phyloP scores from a whole-genome alignment of 495 filamentous ascomycete species.

The Penicillium goetzii region DNA sequence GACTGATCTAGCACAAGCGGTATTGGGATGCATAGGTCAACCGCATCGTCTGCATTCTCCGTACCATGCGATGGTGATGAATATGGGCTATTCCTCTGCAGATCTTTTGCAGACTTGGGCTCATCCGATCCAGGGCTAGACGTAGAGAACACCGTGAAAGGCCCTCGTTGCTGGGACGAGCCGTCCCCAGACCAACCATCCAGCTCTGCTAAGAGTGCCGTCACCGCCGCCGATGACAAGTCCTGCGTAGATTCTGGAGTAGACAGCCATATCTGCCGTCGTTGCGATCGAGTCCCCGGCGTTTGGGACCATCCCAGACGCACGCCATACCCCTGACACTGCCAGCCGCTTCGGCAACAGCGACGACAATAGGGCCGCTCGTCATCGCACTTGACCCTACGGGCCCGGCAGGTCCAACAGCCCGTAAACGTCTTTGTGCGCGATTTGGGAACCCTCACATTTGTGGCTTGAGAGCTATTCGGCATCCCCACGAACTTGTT shows the following conservation, averaged over 20 bases:
- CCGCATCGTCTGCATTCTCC: not conserved
- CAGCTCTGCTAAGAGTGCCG: conserved; percentile 24
- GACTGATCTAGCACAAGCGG: not conserved
- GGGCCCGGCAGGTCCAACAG: conserved; percentile 38
- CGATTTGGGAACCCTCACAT: conserved; percentile 23
- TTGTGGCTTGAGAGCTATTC: conserved; percentile 15
- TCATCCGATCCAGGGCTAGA: conserved; percentile 6
- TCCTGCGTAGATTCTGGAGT: conserved; percentile 11
- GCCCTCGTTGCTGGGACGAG: conserved; percentile 26
- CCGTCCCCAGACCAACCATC: conserved; percentile 27
- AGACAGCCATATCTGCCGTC: conserved; percentile 22
- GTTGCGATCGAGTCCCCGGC: conserved; percentile 25
- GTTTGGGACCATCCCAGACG: conserved; percentile 32
- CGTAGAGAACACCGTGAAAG: conserved; percentile 33
- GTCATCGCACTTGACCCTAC: conserved; percentile 52
- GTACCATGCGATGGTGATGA: not conserved
- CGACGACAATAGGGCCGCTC: conserved; percentile 42
- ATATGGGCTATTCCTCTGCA: not conserved
- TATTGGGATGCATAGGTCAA: not conserved
- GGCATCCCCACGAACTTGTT: conserved; percentile 26
- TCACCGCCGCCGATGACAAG: conserved; percentile 28
- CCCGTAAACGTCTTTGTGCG: conserved; percentile 37
- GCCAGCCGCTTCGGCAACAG: conserved; percentile 42
- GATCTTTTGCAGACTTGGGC: not conserved
- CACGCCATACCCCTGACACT: conserved; percentile 47